phyloP scores from a whole-genome alignment of 129 eudicot species.

The Flaveria brownii region DNA sequence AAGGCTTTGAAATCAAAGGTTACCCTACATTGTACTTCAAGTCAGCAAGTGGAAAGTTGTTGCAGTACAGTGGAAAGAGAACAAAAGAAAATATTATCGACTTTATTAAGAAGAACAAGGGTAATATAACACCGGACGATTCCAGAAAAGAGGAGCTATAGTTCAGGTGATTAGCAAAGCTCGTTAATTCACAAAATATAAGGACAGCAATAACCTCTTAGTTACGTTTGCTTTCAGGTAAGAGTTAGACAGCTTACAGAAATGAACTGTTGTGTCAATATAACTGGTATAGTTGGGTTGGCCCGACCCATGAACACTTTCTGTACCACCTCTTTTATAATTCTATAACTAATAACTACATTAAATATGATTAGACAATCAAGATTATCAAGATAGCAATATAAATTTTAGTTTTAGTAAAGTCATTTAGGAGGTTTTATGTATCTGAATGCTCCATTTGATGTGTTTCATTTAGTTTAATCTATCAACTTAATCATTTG shows the following conservation, averaged over 20 bases:
- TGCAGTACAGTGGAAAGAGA: conserved; percentile 62
- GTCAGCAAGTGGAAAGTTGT: conserved; percentile 69
- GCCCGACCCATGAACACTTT: neutral
- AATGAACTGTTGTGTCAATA: conserved; percentile 3
- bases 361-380: neutral
- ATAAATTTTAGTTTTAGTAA: neutral
- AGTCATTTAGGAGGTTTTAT: neutral
- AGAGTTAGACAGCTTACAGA: neutral
- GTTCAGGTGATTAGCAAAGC: conserved; percentile 37
- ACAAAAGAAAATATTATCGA: conserved; percentile 68
- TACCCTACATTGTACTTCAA: conserved; percentile 89
- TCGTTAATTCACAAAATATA: too few species aligned
- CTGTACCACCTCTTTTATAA: neutral
- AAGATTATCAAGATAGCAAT: neutral
- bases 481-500: neutral
- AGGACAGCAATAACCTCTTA: too few species aligned
- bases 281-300: neutral
- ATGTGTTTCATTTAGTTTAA: neutral
- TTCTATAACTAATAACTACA: neutral
- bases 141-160: conserved; percentile 67
- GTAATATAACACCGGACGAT: conserved; percentile 29
- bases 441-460: neutral
- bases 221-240: too few species aligned
- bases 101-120: conserved; percentile 73
- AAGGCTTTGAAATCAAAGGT: conserved; percentile 66